A percentile compares a stretch with the other conserved stretches of the same genome.
Evolutionary conservation across 768 basidiomycete species (phyloP).

Genomic region (Roridomyces roridus): DNA sequence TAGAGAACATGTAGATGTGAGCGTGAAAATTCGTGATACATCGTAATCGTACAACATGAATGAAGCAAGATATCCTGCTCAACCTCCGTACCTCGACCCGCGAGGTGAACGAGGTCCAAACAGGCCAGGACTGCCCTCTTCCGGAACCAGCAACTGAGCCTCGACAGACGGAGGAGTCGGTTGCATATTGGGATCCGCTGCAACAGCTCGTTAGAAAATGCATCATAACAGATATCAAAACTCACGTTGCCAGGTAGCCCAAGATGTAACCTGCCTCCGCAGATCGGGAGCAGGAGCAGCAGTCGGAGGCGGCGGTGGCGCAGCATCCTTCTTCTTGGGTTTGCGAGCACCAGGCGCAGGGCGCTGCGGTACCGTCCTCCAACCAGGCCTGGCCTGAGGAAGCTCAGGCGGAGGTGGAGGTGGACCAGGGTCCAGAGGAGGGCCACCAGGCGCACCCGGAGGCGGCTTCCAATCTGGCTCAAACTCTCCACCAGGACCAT

Average conservation of each 20-base stretch:
- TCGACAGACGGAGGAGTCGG: conserved; percentile 69
- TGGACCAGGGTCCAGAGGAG: conserved; percentile 47
- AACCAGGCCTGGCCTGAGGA: conserved; percentile 58
- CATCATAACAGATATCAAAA: too few species aligned
- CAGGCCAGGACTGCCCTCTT: conserved; percentile 64
- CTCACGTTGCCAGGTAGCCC: conserved; percentile 75
- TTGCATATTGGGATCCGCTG: conserved; percentile 63
- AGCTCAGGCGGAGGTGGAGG: conserved; percentile 47
- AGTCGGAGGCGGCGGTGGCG: conserved; percentile 34
- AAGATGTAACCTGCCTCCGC: conserved; percentile 54
- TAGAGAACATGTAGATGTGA: neutral
- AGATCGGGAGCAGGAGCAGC: conserved; percentile 39
- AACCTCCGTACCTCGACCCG: neutral
- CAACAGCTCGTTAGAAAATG: neutral
- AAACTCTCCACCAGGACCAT: conserved; percentile 86
- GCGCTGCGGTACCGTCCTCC: conserved; percentile 55
- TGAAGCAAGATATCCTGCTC: neutral
- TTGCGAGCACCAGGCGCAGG: conserved; percentile 40
- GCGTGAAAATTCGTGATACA: neutral
- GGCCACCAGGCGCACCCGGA: conserved; percentile 48
- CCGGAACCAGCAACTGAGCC: conserved; percentile 67
- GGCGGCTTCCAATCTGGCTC: conserved; percentile 79
- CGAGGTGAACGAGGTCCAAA: conserved; percentile 79
- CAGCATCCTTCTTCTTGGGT: conserved; percentile 53
- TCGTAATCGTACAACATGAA: neutral